Evolutionary conservation across 495 filamentous ascomycete genomes (phyloP).

Genomic region (Platismatia glauca): DNA sequence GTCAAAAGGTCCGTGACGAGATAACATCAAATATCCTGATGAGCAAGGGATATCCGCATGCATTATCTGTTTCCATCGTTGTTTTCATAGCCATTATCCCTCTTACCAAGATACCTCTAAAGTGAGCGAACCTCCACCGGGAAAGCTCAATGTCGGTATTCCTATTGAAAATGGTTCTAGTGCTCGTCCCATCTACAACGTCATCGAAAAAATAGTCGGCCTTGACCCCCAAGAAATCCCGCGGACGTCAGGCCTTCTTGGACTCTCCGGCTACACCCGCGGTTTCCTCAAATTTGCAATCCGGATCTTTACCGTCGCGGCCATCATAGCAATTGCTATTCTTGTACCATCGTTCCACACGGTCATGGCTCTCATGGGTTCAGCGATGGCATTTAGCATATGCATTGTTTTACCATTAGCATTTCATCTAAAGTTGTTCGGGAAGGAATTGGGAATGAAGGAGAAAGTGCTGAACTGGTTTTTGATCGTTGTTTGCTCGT

Average conservation of each 20-base stretch:
- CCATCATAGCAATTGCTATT: constrained; percentile 64
- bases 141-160: constrained; percentile 1
- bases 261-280: constrained; percentile 49
- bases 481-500: constrained; percentile 58
- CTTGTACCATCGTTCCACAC: constrained; percentile 82
- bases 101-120: constrained; percentile 86
- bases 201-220: constrained; percentile 69
- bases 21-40: constrained; percentile 81
- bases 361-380: constrained; percentile 90
- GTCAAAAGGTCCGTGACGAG: constrained; percentile 72
- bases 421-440: constrained; percentile 91
- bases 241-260: constrained; percentile 35
- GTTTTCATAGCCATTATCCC: constrained; percentile 87
- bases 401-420: constrained; percentile 83
- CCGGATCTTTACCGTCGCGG: constrained; percentile 46
- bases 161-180: constrained; percentile 26
- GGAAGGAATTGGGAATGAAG: constrained; percentile 54
- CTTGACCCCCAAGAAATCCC: constrained; percentile 51
- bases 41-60: constrained; percentile 64
- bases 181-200: constrained; percentile 77
- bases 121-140: constrained; percentile 39
- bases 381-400: constrained; percentile 85
- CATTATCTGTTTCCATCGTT: constrained; percentile 65
- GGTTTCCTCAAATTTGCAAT: constrained; percentile 51
- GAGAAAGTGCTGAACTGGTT: constrained; percentile 61